A percentile compares a stretch with the other conserved stretches of the same genome.
Conservation (phyloP, 2,329 filamentous ascomycete species). For the Hawksworthiomyces lignivorus region DNA sequence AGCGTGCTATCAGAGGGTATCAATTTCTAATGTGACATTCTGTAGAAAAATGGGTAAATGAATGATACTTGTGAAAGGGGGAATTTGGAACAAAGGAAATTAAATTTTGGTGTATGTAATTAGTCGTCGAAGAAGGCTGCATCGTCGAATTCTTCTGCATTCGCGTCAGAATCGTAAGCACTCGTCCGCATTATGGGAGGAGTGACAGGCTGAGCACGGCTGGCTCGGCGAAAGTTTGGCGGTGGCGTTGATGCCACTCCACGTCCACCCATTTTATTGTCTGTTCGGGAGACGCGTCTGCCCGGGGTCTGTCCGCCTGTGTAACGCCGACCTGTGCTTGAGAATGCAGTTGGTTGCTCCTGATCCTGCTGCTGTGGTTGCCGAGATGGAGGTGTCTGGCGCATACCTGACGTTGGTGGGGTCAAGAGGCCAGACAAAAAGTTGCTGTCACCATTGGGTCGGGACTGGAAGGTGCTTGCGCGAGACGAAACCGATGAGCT, state of each 20-base stretch:
- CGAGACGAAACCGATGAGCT: conserved; percentile 31
- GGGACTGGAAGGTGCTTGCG: conserved; percentile 40
- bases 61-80: not conserved
- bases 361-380: conserved; percentile 15
- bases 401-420: conserved; percentile 70
- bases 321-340: conserved; percentile 51
- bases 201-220: conserved; percentile 38
- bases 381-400: conserved; percentile 47
- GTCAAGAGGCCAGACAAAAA: conserved; percentile 79
- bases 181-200: conserved; percentile 54
- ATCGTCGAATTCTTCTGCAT: conserved; percentile 51
- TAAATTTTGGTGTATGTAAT: not conserved
- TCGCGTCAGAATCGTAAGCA: conserved; percentile 55
- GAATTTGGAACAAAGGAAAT: not conserved
- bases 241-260: conserved; percentile 24
- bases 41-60: not conserved
- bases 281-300: conserved; percentile 23
- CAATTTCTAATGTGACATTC: conserved; percentile 8
- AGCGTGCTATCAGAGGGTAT: conserved; percentile 2
- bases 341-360: conserved; percentile 52
- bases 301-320: conserved; percentile 41
- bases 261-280: conserved; percentile 31
- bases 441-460: conserved; percentile 32
- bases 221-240: conserved; percentile 26
- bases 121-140: conserved; percentile 49